Conservation (phyloP, 2,329 filamentous ascomycete genomes). For the Thielaviopsis musarum region DNA sequence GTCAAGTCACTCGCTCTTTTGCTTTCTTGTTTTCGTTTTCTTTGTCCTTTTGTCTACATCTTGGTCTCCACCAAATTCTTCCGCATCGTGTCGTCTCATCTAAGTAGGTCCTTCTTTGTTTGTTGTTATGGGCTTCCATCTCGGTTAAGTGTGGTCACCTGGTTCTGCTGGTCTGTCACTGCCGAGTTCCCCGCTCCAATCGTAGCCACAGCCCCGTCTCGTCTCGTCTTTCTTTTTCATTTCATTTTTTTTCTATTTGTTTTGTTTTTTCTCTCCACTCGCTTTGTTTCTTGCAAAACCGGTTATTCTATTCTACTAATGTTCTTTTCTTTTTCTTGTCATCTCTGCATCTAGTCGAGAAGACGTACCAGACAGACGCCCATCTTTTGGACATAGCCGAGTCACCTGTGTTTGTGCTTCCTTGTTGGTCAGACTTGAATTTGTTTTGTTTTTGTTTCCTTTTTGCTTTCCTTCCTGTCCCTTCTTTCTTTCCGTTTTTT, state of each 20-base stretch:
- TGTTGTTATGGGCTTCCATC: background rate
- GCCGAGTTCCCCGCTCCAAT: background rate
- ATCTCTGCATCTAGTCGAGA: background rate
- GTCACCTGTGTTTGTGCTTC: background rate
- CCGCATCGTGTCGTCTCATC: background rate
- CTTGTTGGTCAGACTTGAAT: background rate
- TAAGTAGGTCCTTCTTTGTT: background rate
- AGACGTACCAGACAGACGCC: background rate
- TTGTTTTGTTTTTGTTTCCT: no score
- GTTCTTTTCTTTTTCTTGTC: background rate
- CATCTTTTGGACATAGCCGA: background rate
- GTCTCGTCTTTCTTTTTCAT: background rate
- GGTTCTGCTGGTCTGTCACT: background rate
- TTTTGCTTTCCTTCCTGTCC: background rate
- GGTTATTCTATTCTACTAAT: no score
- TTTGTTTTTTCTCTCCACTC: background rate
- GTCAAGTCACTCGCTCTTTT: background rate
- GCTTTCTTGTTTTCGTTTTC: no score
- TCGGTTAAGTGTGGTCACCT: background rate
- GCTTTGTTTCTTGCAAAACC: no score
- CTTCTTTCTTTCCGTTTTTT: background rate
- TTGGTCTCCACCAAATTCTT: background rate
- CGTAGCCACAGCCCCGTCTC: background rate
- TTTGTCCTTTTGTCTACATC: background rate
- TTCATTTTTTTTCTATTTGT: background rate